phyloP scores from a whole-genome alignment of 345 rosid species.

The Gossypium rotundifolium region DNA sequence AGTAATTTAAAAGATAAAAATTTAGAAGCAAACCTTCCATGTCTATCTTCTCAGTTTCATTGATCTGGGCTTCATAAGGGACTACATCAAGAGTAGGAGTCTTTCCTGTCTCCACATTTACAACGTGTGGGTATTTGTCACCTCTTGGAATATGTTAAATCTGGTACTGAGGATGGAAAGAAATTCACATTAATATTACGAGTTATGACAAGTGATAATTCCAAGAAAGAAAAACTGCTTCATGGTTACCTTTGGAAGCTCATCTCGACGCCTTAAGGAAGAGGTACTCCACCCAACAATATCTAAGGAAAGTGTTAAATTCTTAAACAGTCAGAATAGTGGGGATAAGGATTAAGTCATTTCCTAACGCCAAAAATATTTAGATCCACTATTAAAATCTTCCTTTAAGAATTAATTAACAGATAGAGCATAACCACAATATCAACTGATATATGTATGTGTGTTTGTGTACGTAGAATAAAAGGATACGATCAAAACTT shows the following conservation, averaged over 20 bases:
- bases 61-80: constrained; percentile 18
- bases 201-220: constrained; percentile 1
- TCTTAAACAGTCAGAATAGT: constrained; percentile 15
- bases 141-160: constrained; percentile 31
- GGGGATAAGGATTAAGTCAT: background rate
- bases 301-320: constrained; percentile 54
- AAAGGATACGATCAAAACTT: constrained; percentile 73
- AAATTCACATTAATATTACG: constrained; percentile 8
- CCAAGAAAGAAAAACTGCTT: background rate
- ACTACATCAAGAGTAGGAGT: constrained; percentile 27
- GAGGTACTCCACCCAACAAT: constrained; percentile 95
- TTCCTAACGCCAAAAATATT: background rate
- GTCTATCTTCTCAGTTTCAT: constrained; percentile 26
- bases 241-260: constrained; percentile 68
- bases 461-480: background rate
- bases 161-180: constrained; percentile 24
- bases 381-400: background rate
- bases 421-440: background rate
- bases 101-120: constrained; percentile 34
- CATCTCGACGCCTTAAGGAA: constrained; percentile 48
- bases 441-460: background rate
- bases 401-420: background rate
- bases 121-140: constrained; percentile 58
- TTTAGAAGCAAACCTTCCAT: constrained; percentile 58
- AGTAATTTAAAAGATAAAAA: constrained; percentile 8